Percentiles rank a stretch among this genome's conserved stretches.
Evolutionary conservation across 495 filamentous ascomycete species (phyloP).

Genomic region (Podospora didyma): DNA sequence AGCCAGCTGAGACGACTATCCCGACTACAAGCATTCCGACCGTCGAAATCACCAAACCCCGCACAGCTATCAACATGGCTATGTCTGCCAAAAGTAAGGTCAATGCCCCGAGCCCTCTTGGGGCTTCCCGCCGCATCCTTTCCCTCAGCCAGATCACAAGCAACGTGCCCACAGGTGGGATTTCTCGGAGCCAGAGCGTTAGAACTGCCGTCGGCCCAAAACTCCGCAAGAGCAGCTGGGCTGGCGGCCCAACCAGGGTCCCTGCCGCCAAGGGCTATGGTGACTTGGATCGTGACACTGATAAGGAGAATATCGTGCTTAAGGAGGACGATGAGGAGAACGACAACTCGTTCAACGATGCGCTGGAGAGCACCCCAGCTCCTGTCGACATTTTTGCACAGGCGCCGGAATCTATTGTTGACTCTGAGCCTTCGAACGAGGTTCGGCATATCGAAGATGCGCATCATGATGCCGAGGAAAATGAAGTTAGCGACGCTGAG

Average conservation of each 20-base stretch:
- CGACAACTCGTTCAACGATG: slow-evolving; percentile 17
- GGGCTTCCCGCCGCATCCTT: slow-evolving; percentile 69
- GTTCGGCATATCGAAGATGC: slow-evolving; percentile 1
- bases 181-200: slow-evolving; percentile 57
- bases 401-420: not conserved
- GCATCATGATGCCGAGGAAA: slow-evolving; percentile 11
- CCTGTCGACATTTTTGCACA: slow-evolving; percentile 18
- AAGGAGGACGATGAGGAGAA: slow-evolving; percentile 43
- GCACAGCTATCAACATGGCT: slow-evolving; percentile 41
- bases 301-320: slow-evolving; percentile 43
- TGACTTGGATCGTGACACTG: slow-evolving; percentile 37
- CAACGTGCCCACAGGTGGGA: slow-evolving; percentile 60
- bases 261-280: slow-evolving; percentile 39
- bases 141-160: slow-evolving; percentile 83
- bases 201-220: slow-evolving; percentile 61
- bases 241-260: slow-evolving; percentile 37
- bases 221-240: slow-evolving; percentile 73
- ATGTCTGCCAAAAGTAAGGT: slow-evolving; percentile 36
- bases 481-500: slow-evolving; percentile 17
- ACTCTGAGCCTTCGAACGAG: not conserved
- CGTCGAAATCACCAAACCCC: slow-evolving; percentile 25
- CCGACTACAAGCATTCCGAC: not conserved
- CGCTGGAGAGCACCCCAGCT: slow-evolving; percentile 8
- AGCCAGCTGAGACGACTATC: not conserved
- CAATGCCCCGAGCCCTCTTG: slow-evolving; percentile 39